Evolutionary conservation across 2,329 filamentous ascomycete species (phyloP).

Genomic region (Paramyrothecium sp.): DNA sequence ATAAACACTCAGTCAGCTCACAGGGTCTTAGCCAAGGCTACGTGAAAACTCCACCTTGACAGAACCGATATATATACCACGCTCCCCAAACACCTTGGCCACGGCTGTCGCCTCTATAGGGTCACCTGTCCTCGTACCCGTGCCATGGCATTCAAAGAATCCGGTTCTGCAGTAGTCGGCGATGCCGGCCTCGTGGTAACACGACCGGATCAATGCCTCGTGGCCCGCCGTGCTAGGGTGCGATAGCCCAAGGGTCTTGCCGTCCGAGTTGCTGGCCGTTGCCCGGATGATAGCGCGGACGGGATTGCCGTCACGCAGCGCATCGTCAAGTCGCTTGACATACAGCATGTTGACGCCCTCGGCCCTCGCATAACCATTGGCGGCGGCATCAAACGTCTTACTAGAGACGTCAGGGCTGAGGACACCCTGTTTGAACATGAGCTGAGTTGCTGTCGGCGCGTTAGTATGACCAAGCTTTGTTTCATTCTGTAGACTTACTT

Average conservation of each 20-base stretch:
- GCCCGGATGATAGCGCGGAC: conserved; percentile 32
- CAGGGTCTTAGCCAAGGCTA: too few species aligned
- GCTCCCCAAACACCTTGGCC: conserved; percentile 14
- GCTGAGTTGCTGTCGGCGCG: conserved; percentile 16
- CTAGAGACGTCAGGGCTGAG: conserved; percentile 20
- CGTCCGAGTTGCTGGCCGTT: conserved; percentile 36
- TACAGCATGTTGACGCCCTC: conserved; percentile 41
- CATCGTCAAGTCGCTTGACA: conserved; percentile 37
- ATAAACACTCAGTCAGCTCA: conserved; percentile 1
- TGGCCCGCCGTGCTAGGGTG: conserved; percentile 30
- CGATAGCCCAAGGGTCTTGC: conserved; percentile 37
- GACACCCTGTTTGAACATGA: conserved; percentile 4
- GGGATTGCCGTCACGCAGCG: conserved; percentile 34
- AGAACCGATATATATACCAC: conserved; percentile 10
- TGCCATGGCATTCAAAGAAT: conserved; percentile 32
- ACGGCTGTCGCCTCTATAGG: conserved; percentile 33
- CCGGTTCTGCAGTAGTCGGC: conserved; percentile 8
- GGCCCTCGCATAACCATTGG: conserved; percentile 45
- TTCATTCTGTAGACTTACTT: conserved; percentile 9
- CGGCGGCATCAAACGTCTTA: conserved; percentile 23
- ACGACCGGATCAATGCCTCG: conserved; percentile 19
- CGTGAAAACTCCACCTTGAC: conserved; percentile 18
- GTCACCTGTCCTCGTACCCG: conserved; percentile 36
- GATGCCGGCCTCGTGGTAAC: conserved; percentile 20
- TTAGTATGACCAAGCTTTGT: too few species aligned